Evolutionary conservation across 2,329 filamentous ascomycete species (phyloP).

Genomic region (Aspergillus eucalypticola): DNA sequence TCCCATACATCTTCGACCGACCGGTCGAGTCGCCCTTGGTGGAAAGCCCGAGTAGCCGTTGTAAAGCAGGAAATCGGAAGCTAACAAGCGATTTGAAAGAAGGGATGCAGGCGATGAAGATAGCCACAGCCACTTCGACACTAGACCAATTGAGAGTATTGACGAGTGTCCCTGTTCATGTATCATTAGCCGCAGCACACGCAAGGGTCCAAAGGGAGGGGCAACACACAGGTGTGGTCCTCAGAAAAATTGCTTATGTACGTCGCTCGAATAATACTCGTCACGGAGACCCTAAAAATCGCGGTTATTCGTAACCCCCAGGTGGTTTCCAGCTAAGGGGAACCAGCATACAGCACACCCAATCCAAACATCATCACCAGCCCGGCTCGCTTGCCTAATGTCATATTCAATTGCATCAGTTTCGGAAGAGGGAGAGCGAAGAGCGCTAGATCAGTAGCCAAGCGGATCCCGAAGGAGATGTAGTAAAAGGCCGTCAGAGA

Average conservation of each 20-base stretch:
- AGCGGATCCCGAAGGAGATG: slow-evolving; percentile 15
- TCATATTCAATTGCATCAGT: slow-evolving; percentile 16
- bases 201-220: not conserved
- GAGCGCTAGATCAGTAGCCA: slow-evolving; percentile 17
- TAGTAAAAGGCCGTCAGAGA: slow-evolving; percentile 16
- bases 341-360: slow-evolving; percentile 10
- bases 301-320: not conserved
- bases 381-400: slow-evolving; percentile 10
- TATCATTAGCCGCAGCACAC: not conserved
- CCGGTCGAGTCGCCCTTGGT: slow-evolving; percentile 5
- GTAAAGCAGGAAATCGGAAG: slow-evolving; percentile 3
- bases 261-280: slow-evolving; percentile 19
- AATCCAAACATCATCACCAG: slow-evolving; percentile 18
- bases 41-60: slow-evolving; percentile 3
- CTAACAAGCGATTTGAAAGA: slow-evolving; percentile 10
- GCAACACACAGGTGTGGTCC: slow-evolving; percentile 10
- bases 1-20: slow-evolving; percentile 1
- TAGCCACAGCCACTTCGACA: slow-evolving; percentile 17
- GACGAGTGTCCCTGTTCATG: slow-evolving; percentile 13
- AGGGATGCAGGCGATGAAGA: slow-evolving; percentile 20
- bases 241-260: slow-evolving; percentile 11
- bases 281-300: slow-evolving; percentile 11
- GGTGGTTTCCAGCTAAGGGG: not conserved
- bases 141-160: slow-evolving; percentile 19
- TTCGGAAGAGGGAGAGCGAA: slow-evolving; percentile 18